Evolutionary conservation across 2,329 filamentous ascomycete species (phyloP).

Genomic region (Fusarium sp.): DNA sequence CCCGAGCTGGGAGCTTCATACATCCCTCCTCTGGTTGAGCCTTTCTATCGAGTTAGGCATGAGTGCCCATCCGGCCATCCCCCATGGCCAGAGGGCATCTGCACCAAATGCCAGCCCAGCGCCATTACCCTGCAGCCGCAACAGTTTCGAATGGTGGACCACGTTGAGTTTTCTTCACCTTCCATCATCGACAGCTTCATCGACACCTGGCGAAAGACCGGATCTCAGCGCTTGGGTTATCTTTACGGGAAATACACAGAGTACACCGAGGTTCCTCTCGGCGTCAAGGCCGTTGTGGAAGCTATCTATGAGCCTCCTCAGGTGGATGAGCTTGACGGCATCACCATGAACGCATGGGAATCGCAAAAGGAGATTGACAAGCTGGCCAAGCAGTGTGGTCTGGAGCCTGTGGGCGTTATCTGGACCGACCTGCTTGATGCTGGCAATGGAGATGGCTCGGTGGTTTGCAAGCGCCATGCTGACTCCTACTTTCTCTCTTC

Average conservation of each 20-base stretch:
- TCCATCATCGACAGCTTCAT: conserved; percentile 89
- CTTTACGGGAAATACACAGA: conserved; percentile 91
- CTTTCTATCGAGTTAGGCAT: conserved; percentile 87
- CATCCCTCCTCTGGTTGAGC: conserved; percentile 93
- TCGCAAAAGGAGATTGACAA: conserved; percentile 85
- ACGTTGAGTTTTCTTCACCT: conserved; percentile 93
- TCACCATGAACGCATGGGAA: conserved; percentile 85
- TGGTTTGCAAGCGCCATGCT: conserved; percentile 93
- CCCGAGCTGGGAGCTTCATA: conserved; percentile 93
- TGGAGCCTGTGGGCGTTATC: conserved; percentile 91
- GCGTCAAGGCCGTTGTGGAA: conserved; percentile 94
- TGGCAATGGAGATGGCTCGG: conserved; percentile 82
- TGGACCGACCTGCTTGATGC: conserved; percentile 92
- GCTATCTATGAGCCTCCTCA: conserved; percentile 98
- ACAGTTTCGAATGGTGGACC: conserved; percentile 95
- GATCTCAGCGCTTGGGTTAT: conserved; percentile 85
- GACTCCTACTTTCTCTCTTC: conserved; percentile 96
- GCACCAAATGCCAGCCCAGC: conserved; percentile 97
- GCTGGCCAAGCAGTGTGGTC: conserved; percentile 82
- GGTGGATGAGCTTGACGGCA: conserved; percentile 85
- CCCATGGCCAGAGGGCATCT: conserved; percentile 95
- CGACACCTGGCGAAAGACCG: conserved; percentile 89
- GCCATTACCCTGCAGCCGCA: conserved; percentile 96
- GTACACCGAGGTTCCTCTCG: conserved; percentile 91
- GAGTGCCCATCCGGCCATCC: conserved; percentile 95